Evolutionary conservation across 208 protist genomes (phyloP).

Genomic region (Leishmania major): DNA sequence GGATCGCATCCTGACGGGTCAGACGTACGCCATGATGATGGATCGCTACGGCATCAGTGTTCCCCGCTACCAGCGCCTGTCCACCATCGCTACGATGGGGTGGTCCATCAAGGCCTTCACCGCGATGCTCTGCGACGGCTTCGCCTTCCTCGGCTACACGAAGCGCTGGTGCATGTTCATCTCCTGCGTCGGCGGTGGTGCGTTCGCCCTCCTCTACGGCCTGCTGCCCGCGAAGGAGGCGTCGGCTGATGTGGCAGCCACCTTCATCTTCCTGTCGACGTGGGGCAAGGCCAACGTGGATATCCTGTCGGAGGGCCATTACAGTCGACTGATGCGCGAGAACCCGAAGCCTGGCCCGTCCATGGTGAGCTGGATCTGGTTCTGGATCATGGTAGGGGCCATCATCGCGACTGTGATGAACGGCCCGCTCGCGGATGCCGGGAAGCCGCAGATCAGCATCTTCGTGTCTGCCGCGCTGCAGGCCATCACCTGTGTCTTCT

Average conservation of each 20-base stretch:
- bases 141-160: slow-evolving; percentile 69
- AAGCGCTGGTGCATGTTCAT: slow-evolving; percentile 74
- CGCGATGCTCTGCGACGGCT: slow-evolving; percentile 63
- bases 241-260: slow-evolving; percentile 37
- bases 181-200: slow-evolving; percentile 47
- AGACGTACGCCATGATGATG: slow-evolving; percentile 51
- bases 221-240: slow-evolving; percentile 43
- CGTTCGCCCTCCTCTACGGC: slow-evolving; percentile 47
- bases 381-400: slow-evolving; percentile 51
- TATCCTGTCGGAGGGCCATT: slow-evolving; percentile 78
- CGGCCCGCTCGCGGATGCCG: slow-evolving; percentile 60
- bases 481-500: slow-evolving; percentile 53
- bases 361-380: slow-evolving; percentile 74
- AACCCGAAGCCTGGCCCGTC: slow-evolving; percentile 45
- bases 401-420: slow-evolving; percentile 48
- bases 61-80: slow-evolving; percentile 58
- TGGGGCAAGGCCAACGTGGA: slow-evolving; percentile 74
- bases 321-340: slow-evolving; percentile 68
- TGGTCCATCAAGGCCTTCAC: slow-evolving; percentile 73
- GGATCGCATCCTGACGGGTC: slow-evolving; percentile 43
- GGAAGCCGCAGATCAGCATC: slow-evolving; percentile 46
- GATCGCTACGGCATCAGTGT: slow-evolving; percentile 40
- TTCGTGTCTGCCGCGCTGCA: slow-evolving; percentile 64
- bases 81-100: slow-evolving; percentile 39
- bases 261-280: slow-evolving; percentile 54